Base-by-base conservation (phyloP, 495 filamentous ascomycete species). In the Lepraria neglecta region DNA sequence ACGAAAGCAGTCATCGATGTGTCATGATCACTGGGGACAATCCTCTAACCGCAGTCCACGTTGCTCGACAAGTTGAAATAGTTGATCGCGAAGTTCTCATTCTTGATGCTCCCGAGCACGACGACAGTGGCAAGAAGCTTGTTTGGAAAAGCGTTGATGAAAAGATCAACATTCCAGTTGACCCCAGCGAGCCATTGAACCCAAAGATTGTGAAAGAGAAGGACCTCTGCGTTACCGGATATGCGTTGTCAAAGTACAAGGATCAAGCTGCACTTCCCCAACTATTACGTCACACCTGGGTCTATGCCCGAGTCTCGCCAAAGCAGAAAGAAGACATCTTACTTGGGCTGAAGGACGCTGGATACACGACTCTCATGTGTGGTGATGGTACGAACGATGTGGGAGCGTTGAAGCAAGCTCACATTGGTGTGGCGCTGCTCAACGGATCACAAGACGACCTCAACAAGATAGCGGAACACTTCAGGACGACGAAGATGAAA, bases 21-120 rank as follows among this genome's bases (percentile, higher is more conserved):
- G 89, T 97, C 66, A 99, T 99, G 94, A 99, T 99, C 60, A 99
- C 94, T 52, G 94, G 94, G 68, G 94, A 99, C 74, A 99, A 99
- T 70, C 92, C 94, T 24, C 80, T 99, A 45, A 99, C 94, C 27
- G 94, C 94, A 65, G 88, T 94, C 28, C 92, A 99, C 70, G 94
- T 99, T 61, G 94, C 94, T 14, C 86, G 87, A 47, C 85, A 97
- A 70, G 94, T 99, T 43, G 94, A 99, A 68, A 99, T 99, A 70
- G 89, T 99, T 24, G 94, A 99, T 67, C 87, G 94, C 12, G 94
- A 97, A 28, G 90, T 95, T 44, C 78, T 97, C 30, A 96, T 99
- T 65, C 79, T 99, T 35, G 94, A 99, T 70, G 88, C 92, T 7
- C 94, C 94, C 43, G 95, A 97, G 73, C 83, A 96, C 69, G 91